phyloP scores from a whole-genome alignment of 2,329 filamentous ascomycete species.

The Alternaria longipes region DNA sequence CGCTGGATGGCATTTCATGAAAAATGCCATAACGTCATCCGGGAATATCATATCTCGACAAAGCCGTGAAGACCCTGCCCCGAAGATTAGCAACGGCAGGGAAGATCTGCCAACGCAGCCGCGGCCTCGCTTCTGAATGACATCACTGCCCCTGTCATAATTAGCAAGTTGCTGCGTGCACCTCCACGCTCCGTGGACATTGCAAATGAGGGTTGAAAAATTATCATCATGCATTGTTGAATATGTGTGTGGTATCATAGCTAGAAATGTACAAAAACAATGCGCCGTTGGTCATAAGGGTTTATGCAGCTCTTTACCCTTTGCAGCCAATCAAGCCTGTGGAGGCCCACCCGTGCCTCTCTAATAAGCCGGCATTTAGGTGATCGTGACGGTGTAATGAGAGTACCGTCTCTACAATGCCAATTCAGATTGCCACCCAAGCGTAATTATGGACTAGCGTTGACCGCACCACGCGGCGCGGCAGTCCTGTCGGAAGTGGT shows the following conservation, averaged over 20 bases:
- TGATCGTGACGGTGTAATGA: slow-evolving; percentile 16
- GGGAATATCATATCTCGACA: background rate
- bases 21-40: slow-evolving; percentile 3
- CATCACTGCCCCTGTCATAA: slow-evolving; percentile 29
- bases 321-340: slow-evolving; percentile 26
- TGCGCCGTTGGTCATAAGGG: slow-evolving; percentile 13
- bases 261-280: slow-evolving; percentile 21
- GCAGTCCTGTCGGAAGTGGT: slow-evolving; percentile 32
- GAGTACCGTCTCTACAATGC: slow-evolving; percentile 12
- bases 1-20: background rate
- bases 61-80: slow-evolving; percentile 16
- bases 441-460: slow-evolving; percentile 3
- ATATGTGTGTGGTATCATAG: slow-evolving; percentile 45
- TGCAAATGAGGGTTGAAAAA: background rate
- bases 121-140: slow-evolving; percentile 24
- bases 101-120: slow-evolving; percentile 20
- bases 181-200: background rate
- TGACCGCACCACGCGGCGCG: slow-evolving; percentile 17
- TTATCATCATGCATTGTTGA: slow-evolving; percentile 23
- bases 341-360: slow-evolving; percentile 31
- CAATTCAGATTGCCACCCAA: slow-evolving; percentile 14
- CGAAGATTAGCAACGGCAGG: background rate
- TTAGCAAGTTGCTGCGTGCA: background rate
- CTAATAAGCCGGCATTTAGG: slow-evolving; percentile 13
- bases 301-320: background rate